A percentile compares a stretch with the other conserved stretches of the same genome.
These are phyloP conservation scores for Phytophthora multivora DNA, from an alignment of 352 stramenopile species.

Conservation along the genomic window DNA sequence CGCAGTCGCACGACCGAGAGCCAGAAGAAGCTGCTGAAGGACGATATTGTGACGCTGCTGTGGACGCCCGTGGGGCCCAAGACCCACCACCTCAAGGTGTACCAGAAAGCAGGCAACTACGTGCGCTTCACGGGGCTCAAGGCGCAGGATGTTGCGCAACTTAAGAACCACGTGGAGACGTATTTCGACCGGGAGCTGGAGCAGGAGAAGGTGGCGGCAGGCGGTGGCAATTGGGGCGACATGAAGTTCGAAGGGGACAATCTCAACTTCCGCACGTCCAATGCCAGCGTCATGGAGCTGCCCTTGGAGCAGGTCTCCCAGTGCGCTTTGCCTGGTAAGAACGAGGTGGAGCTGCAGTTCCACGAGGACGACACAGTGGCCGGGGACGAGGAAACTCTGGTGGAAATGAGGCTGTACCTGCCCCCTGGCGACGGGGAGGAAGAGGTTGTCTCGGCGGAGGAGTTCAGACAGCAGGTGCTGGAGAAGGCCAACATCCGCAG, in stretches of 20 bases:
- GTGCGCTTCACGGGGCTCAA: slow-evolving; percentile 87
- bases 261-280: slow-evolving; percentile 76
- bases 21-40: slow-evolving; percentile 87
- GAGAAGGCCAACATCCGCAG: slow-evolving; percentile 87
- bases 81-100: slow-evolving; percentile 86
- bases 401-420: slow-evolving; percentile 97
- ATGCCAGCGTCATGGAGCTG: slow-evolving; percentile 78
- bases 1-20: slow-evolving; percentile 75
- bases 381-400: slow-evolving; percentile 91
- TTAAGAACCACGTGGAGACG: slow-evolving; percentile 72
- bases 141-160: slow-evolving; percentile 58
- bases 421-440: slow-evolving; percentile 67
- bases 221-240: slow-evolving; percentile 93
- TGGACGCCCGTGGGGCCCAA: slow-evolving; percentile 82
- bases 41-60: slow-evolving; percentile 88
- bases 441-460: slow-evolving; percentile 66
- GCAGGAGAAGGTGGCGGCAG: slow-evolving; percentile 87
- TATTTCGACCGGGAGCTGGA: slow-evolving; percentile 91
- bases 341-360: slow-evolving; percentile 99
- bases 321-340: slow-evolving; percentile 95
- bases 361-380: slow-evolving; percentile 97
- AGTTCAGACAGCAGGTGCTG: slow-evolving; percentile 86
- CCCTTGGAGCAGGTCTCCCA: slow-evolving; percentile 79
- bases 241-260: slow-evolving; percentile 93
- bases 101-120: slow-evolving; percentile 85